A percentile compares a stretch with the other conserved stretches of the same genome.
These are phyloP conservation scores for Alternaria hordeiaustralica DNA, from an alignment of 2,329 filamentous ascomycete species.

Conservation along the genomic window DNA sequence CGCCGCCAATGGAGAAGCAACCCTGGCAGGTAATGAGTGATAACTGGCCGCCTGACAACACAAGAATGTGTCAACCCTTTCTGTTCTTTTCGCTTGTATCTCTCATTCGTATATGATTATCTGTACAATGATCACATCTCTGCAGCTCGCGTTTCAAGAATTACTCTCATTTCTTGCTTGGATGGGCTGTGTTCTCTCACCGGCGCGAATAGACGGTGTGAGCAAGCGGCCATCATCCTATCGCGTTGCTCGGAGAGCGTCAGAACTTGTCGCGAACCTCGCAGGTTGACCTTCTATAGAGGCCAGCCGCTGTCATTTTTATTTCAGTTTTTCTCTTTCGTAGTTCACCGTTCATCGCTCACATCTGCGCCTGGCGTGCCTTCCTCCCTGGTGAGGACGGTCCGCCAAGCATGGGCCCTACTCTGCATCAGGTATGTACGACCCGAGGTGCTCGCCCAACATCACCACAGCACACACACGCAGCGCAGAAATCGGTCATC, in stretches of 20 bases:
- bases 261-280: neutral
- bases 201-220: neutral
- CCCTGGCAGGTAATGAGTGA: slow-evolving; percentile 28
- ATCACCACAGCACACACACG: too few species aligned
- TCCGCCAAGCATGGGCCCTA: neutral
- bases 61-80: neutral
- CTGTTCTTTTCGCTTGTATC: neutral
- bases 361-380: neutral
- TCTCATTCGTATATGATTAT: neutral
- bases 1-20: slow-evolving; percentile 33
- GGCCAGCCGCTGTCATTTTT: neutral
- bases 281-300: neutral
- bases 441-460: neutral
- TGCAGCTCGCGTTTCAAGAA: neutral
- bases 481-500: too few species aligned
- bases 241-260: neutral
- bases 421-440: neutral
- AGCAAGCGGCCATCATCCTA: neutral
- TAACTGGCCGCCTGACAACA: neutral
- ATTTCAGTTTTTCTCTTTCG: neutral
- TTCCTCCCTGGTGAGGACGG: neutral
- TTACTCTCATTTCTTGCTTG: neutral
- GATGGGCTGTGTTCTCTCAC: neutral
- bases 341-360: neutral
- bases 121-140: neutral